Evolutionary conservation across 2,329 filamentous ascomycete genomes (phyloP), one percentile per base, ranked within the genome.

Genomic region (Aspergillus ustus): DNA sequence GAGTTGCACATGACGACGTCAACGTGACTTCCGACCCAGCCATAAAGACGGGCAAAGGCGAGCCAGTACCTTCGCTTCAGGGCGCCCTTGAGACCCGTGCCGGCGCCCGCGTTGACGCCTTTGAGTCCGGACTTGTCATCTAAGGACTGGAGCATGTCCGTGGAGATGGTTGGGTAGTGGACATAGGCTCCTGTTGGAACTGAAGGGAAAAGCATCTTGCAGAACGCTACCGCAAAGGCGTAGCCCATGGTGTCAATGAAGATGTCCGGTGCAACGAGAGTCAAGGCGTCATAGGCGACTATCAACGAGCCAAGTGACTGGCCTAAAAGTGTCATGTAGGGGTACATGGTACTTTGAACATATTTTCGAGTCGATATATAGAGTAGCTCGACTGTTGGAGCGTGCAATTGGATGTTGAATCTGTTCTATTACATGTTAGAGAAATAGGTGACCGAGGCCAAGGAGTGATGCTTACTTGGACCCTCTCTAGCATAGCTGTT

Each of bases 171-270:
- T 1, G 95, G 95, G 74, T 98, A 99, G 79, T 99, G 95, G 1
- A 98, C 93, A 73, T 99, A 99, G 56, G 95, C 93, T 50, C 87
- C 93, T 0, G 93, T 97, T 0, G 94, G 91, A 1, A 97, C 85
- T 40, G 80, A 77, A 0, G 86, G 90, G 73, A 98, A 98, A 25
- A 98, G 82, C 65, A 91, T 85, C 73, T 93, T 95, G 76, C 85
- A 91, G 3, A 97, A 83, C 8, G 91, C 92, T 11, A 97, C 85
- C 0, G 91, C 86, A 74, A 98, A 99, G 28, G 94, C 93, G 72
- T 97, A 99, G 64, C 95, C 95, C 93, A 99, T 97, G 2, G 95
- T 99, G 73, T 99, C 95, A 69, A 99, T 84, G 75, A 98, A 97
- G 56, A 98, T 85, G 75, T 99, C 95, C 0, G 95, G 95, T 0